Evolutionary conservation across 495 filamentous ascomycete species (phyloP), one percentile per base, ranked within the genome.

Genomic region (Hypoxylon cercidicola): DNA sequence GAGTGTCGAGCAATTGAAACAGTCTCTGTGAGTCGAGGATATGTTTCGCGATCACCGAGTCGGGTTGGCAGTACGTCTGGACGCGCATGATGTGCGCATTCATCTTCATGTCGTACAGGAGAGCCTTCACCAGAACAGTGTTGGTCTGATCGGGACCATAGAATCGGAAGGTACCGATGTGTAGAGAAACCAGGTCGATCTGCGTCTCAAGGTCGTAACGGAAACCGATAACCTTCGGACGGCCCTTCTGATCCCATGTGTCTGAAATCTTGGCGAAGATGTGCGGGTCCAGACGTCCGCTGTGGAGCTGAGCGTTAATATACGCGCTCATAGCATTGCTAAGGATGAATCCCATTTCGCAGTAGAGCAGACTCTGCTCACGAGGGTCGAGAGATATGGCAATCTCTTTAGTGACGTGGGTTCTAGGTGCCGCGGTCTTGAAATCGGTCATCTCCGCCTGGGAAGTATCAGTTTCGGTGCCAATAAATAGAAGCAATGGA

Each of bases 141-240:
- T 72, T 57, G 1, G 74, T 66, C 9, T 72, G 57, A 1, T 62
- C 43, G 0, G 68, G 71, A 7, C 77, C 77, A 61, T 77, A 77
- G 70, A 83, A 83, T 45, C 73, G 74, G 68, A 83, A 81, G 10
- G 71, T 69, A 13, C 77, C 53, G 2, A 76, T 54, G 60, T 82
- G 79, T 19, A 69, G 52, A 3, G 61, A 50, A 12, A 81, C 62
- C 20, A 83, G 70, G 0, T 81, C 79, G 19, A 83, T 54, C 68
- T 83, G 80, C 0, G 80, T 83, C 69, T 83, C 80, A 6, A 82
- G 53, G 25, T 83, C 80, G 46, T 79, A 83, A 8, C 78, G 78
- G 69, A 81, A 82, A 11, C 75, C 72, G 34, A 77, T 57, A 6
- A 82, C 79, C 21, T 68, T 72, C 0, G 78, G 79, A 0, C 76